Percentiles rank a stretch among this genome's conserved stretches.
These are phyloP conservation scores for Physaria fendleri DNA, from an alignment of 345 rosid genomes.

Conservation along the genomic window DNA sequence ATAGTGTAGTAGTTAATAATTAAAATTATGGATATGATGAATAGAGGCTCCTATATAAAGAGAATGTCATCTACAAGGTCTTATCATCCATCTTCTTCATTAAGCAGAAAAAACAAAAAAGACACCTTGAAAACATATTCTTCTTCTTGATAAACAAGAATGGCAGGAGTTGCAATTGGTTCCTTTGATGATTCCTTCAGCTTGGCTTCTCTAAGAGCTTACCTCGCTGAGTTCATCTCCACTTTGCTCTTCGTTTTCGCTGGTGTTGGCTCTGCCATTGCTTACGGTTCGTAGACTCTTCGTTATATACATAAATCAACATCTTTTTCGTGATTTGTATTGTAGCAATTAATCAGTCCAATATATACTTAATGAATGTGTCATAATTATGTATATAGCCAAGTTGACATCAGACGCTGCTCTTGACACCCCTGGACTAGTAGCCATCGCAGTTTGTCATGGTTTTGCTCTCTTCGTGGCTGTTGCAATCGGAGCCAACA, in stretches of 20 bases:
- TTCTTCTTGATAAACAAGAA: constrained; percentile 12
- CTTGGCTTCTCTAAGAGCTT: constrained; percentile 67
- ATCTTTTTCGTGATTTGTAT: background rate
- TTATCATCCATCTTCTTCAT: constrained; percentile 25
- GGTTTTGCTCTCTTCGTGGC: constrained; percentile 94
- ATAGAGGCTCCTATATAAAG: constrained; percentile 18
- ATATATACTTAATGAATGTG: constrained; percentile 1
- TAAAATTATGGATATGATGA: constrained; percentile 11
- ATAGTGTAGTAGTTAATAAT: background rate
- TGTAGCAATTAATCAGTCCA: background rate
- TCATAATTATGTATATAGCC: constrained; percentile 33
- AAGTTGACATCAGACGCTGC: constrained; percentile 76
- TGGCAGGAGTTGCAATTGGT: constrained; percentile 66
- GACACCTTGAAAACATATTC: background rate
- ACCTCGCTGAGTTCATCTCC: constrained; percentile 90
- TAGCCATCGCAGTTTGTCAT: constrained; percentile 80
- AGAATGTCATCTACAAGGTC: constrained; percentile 8
- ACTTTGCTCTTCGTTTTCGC: constrained; percentile 92
- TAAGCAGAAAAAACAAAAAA: background rate
- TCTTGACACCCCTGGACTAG: constrained; percentile 81
- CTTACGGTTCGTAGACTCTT: constrained; percentile 44
- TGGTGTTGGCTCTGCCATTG: constrained; percentile 93
- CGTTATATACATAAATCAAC: background rate
- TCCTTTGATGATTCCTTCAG: constrained; percentile 81
- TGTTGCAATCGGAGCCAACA: constrained; percentile 77